phyloP scores from a whole-genome alignment of 2,329 filamentous ascomycete species.

The Fusarium torulosum region DNA sequence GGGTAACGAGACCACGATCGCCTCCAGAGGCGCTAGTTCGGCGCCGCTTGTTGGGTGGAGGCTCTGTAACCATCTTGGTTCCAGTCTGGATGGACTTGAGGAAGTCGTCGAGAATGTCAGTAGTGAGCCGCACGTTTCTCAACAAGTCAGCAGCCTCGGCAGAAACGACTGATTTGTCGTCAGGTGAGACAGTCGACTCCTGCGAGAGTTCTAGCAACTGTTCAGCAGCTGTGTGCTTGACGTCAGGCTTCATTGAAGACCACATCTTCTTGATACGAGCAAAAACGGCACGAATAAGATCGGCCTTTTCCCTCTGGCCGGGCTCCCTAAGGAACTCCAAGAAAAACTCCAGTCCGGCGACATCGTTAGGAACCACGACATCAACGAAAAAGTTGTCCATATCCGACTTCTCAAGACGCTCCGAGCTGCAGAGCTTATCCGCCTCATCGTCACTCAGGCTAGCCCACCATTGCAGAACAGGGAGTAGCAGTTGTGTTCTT shows the following conservation, averaged over 20 bases:
- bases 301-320: conserved; percentile 55
- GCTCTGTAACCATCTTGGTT: conserved; percentile 77
- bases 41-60: conserved; percentile 81
- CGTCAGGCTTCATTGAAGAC: conserved; percentile 75
- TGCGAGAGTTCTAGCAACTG: conserved; percentile 73
- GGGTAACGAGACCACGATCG: conserved; percentile 68
- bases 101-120: conserved; percentile 77
- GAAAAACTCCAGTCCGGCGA: conserved; percentile 64
- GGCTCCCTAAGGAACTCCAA: conserved; percentile 61
- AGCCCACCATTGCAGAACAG: conserved; percentile 78
- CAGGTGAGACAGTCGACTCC: conserved; percentile 52
- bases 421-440: conserved; percentile 55
- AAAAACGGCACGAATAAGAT: conserved; percentile 75
- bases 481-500: conserved; percentile 81
- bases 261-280: conserved; percentile 78
- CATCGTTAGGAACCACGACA: conserved; percentile 67
- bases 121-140: conserved; percentile 78
- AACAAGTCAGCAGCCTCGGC: conserved; percentile 78
- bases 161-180: conserved; percentile 57
- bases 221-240: conserved; percentile 70
- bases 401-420: conserved; percentile 57
- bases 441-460: conserved; percentile 65
- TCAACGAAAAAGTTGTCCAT: conserved; percentile 63
- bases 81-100: conserved; percentile 79
- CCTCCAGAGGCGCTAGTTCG: conserved; percentile 80